Conservation (phyloP, 805 yeast species). For the Saturnispora gosingensis region DNA sequence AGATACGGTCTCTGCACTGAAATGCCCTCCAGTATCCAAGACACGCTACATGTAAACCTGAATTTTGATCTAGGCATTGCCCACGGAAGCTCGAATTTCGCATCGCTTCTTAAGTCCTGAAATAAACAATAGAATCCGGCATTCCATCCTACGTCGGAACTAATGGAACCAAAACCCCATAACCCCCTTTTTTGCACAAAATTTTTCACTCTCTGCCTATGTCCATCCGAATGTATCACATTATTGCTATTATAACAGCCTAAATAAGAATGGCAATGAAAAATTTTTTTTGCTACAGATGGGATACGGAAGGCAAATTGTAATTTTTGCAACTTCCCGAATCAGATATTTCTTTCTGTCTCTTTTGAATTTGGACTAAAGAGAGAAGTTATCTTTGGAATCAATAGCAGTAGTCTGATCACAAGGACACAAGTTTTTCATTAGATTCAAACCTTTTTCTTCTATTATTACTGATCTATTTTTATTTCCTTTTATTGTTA, state of each 20-base stretch:
- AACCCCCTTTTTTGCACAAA: neutral
- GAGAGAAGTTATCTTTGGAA: neutral
- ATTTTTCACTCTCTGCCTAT: neutral
- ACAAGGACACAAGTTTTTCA: neutral
- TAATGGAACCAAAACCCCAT: neutral
- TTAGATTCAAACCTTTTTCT: neutral
- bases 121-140: neutral
- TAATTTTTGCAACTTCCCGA: neutral
- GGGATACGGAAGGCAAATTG: neutral
- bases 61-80: neutral
- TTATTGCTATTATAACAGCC: neutral
- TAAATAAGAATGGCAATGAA: neutral
- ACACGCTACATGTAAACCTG: no score
- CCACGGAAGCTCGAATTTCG: neutral
- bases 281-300: neutral
- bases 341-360: neutral
- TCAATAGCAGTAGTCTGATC: neutral
- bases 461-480: neutral
- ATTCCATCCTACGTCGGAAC: neutral
- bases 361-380: neutral
- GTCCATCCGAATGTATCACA: neutral
- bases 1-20: no score
- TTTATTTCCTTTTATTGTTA: neutral
- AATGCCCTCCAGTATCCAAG: no score
- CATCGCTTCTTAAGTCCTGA: neutral